Base-by-base conservation (phyloP, 148 eudicot species). In the Hydrangea macrophylla region DNA sequence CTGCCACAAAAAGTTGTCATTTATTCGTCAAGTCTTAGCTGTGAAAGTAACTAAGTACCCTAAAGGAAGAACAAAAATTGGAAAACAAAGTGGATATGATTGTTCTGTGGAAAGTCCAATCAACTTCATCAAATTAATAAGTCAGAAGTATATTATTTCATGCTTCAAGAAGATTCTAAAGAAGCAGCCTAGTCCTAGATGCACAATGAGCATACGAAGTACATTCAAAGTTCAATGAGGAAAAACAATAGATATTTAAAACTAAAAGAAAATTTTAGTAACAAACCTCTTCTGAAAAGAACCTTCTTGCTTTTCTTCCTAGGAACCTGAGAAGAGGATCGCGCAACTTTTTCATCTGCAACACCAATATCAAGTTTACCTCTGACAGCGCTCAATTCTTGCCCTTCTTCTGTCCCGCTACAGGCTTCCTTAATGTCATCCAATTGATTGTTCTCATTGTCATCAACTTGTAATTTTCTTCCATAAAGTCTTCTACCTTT, bases 381-480 rank as follows among this genome's bases (percentile, higher is more conserved):
- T 65, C 81, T 81, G 17, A 71, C 67, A 59, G 75, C 70, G 57
- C 84, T 74, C 5, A 84, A 61, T 77, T 63, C 75, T 80, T 89
- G 97, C 58, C 90, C 91, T 76, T 83, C 98, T 79, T 89, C 97
- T 28, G 97, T 95, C 55, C 93, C 96, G 74, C 99, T 95, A 74
- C 91, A 87, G 53, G 96, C 96, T 78, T 95, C 99, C 81, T 83
- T 87, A 60, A 77, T 76, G 61, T 95, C 97, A 95, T 91, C 93
- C 67, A 82, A 71, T 62, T 70, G 81, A 71, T 81, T 75, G 24
- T 76, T 75, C 65, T 65, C 77, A 72, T 55, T 73, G 58, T 76
- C 82, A 75, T 74, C 77, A 74, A 71, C 79, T 62, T 81, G 88
- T 37, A 74, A 31, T 68, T 82, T 91, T 64, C 78, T 82, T 67